phyloP scores from a whole-genome alignment of 345 rosid species.

The Linum tenue region DNA sequence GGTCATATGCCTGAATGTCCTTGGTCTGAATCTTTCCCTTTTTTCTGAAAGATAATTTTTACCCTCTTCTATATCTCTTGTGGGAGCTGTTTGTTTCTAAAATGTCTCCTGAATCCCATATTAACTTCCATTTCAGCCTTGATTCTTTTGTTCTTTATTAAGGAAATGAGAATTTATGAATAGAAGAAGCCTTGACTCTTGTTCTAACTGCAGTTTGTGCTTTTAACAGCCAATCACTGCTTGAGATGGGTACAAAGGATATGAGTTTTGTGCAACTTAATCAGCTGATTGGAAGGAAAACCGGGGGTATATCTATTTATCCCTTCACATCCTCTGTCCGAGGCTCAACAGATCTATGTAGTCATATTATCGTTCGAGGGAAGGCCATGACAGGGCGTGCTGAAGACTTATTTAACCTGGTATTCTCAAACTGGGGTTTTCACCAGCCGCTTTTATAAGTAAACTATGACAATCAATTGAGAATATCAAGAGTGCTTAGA shows the following conservation, averaged over 20 bases:
- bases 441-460: background rate
- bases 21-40: background rate
- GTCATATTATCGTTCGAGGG: slow-evolving; percentile 81
- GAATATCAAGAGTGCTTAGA: background rate
- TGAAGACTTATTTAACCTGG: slow-evolving; percentile 87
- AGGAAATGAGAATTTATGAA: no score
- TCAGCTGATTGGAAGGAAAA: slow-evolving; percentile 97
- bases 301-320: slow-evolving; percentile 93
- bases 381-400: slow-evolving; percentile 91
- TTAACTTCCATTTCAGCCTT: background rate
- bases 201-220: background rate
- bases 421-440: slow-evolving; percentile 19
- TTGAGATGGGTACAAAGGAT: slow-evolving; percentile 97
- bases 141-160: background rate
- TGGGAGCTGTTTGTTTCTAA: background rate
- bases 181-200: background rate
- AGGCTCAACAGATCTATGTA: slow-evolving; percentile 68
- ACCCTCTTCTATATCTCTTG: background rate
- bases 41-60: background rate
- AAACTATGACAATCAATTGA: background rate
- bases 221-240: slow-evolving; percentile 70
- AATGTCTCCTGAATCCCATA: background rate
- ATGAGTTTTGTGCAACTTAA: slow-evolving; percentile 88
- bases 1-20: background rate
- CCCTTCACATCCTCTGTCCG: slow-evolving; percentile 80